A percentile compares a stretch with the other conserved stretches of the same genome.
phyloP scores from a whole-genome alignment of 75 land plant species.

The Selaginella moellendorffii region DNA sequence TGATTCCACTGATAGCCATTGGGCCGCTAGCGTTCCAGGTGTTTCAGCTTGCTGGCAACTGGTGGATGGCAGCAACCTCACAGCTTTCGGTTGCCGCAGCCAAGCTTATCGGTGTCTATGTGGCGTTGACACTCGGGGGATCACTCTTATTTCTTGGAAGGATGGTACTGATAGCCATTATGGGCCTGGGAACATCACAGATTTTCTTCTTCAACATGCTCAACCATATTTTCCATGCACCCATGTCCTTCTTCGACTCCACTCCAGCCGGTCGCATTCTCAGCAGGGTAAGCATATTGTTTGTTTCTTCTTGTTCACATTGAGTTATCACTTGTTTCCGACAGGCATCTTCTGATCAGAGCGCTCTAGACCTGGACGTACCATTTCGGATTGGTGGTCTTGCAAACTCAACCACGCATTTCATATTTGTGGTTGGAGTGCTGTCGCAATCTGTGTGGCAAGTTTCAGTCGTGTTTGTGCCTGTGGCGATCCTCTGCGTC shows the following conservation, averaged over 20 bases:
- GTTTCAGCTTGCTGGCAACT: conserved; percentile 5
- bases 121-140: conserved; percentile 2
- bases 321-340: neutral
- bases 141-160: neutral
- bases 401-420: neutral
- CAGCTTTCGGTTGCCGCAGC: neutral
- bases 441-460: conserved; percentile 3
- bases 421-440: neutral
- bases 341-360: conserved; percentile 8
- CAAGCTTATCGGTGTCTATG: conserved; percentile 4
- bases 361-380: conserved; percentile 9
- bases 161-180: neutral
- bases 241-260: conserved; percentile 34
- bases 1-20: neutral
- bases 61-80: conserved; percentile 9
- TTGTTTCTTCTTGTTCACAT: neutral
- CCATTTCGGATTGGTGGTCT: conserved; percentile 1
- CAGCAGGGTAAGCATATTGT: conserved; percentile 18
- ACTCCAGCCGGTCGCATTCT: conserved; percentile 30
- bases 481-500: conserved; percentile 2
- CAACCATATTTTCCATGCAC: conserved; percentile 22
- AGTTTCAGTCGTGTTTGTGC: conserved; percentile 7
- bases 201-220: conserved; percentile 12
- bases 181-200: neutral
- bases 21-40: conserved; percentile 1